Base-by-base conservation (phyloP, 2,329 filamentous ascomycete species). In the Talaromyces sp. region DNA sequence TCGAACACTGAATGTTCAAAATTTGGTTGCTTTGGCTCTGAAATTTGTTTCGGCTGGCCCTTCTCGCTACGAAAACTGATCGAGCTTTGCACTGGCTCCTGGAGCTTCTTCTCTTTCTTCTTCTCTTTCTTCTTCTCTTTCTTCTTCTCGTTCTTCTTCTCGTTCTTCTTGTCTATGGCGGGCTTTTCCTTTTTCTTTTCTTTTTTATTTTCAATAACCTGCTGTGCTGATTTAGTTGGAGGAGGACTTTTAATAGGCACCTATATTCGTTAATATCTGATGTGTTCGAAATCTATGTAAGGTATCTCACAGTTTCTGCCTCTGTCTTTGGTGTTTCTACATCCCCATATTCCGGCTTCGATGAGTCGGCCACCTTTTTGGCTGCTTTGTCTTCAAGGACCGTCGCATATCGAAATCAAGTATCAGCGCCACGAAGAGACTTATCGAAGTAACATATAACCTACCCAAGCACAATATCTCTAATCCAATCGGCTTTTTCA, bases 361-460 rank as follows among this genome's bases (percentile, higher is more conserved):
- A 41, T 45, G 39, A 61, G 10, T 64, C 50, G 11, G 37, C 61
- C 19, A 10, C 57, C 43, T 52, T 52, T 45, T 35, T 57, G n/a
- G 61, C 56, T 52, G 61, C 47, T 37, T 49, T 63, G 13, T 64
- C 61, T 33, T 64, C 39, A 13, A 66, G 49, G 17, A 39, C 35
- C 25, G 43, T 6, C 5, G 65, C 61, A 57, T 66, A 66, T 17
- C 65, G 17, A 27, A 2, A 27, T 13, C 10, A 10, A 39, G 6
- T 27, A 17, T 56, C 33, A 37, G 35, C 19, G n/a, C 27, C 31
- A n/a, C 31, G 10, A 22, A 3, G 27, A 13, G 19, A 31, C 6
- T 11, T 15, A 1, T 6, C 11, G 39, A 31, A 33, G 1, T 57
- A 15, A 19, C 8, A 8, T 4, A 8, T 22, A 3, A 61, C 64